Percentiles rank a stretch among this genome's conserved stretches.
These are phyloP conservation scores for Hericium coralloides DNA, from an alignment of 768 basidiomycete species.

Conservation along the genomic window DNA sequence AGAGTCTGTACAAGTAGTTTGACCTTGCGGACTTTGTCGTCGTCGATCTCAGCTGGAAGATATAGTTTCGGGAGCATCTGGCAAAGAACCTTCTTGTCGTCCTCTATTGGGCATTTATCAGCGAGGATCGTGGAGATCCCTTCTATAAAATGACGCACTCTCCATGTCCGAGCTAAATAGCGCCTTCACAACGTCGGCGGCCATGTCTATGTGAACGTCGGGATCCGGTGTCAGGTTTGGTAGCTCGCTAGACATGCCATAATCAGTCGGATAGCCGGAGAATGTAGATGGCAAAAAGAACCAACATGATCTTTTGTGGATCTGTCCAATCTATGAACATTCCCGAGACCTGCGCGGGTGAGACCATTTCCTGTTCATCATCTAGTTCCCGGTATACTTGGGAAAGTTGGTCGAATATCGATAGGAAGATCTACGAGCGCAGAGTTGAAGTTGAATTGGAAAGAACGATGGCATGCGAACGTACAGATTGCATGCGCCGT, in stretches of 20 bases:
- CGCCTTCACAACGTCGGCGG: slow-evolving; percentile 38
- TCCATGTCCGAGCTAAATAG: slow-evolving; percentile 40
- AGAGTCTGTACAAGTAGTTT: slow-evolving; percentile 57
- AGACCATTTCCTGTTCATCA: slow-evolving; percentile 66
- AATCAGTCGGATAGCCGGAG: not conserved
- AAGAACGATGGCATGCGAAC: slow-evolving; percentile 21
- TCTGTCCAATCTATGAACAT: slow-evolving; percentile 88
- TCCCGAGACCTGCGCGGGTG: slow-evolving; percentile 63
- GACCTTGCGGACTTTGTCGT: slow-evolving; percentile 54
- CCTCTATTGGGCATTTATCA: slow-evolving; percentile 23
- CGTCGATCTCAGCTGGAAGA: slow-evolving; percentile 63
- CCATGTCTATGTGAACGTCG: slow-evolving; percentile 46
- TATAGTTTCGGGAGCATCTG: slow-evolving; percentile 43
- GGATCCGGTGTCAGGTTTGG: slow-evolving; percentile 31
- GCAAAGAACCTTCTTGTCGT: slow-evolving; percentile 38
- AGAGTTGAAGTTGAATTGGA: not conserved
- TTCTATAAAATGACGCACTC: slow-evolving; percentile 31
- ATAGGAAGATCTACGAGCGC: slow-evolving; percentile 52
- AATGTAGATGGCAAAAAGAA: not conserved
- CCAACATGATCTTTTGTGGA: slow-evolving; percentile 58
- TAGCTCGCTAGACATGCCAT: slow-evolving; percentile 26
- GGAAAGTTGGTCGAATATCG: slow-evolving; percentile 53
- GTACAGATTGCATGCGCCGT: slow-evolving; percentile 54
- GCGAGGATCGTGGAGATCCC: not conserved
- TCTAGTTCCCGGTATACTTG: slow-evolving; percentile 55